Conservation (phyloP, 106 monocot genomes). For the Hemerocallis citrina region DNA sequence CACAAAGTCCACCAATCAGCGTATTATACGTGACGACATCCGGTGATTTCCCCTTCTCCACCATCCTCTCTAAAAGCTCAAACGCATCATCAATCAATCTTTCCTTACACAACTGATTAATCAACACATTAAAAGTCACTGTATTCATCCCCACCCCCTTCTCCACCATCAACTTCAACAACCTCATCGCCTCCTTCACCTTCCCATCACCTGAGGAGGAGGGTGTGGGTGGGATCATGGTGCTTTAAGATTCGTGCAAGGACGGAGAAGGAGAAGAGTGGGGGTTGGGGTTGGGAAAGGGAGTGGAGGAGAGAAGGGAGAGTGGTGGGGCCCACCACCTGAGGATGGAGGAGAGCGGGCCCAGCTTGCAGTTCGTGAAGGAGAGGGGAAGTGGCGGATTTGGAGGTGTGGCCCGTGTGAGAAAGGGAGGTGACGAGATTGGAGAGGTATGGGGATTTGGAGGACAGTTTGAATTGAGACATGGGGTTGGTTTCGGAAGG, state of each 20-base stretch:
- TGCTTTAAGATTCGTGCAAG: conserved; percentile 36
- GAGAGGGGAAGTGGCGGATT: neutral
- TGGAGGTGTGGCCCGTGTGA: neutral
- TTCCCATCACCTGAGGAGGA: conserved; percentile 64
- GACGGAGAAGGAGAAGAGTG: conserved; percentile 23
- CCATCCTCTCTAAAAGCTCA: conserved; percentile 37
- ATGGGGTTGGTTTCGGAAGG: too few species aligned
- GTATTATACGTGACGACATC: conserved; percentile 62
- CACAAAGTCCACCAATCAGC: conserved; percentile 60
- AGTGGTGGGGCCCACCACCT: too few species aligned
- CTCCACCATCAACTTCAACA: conserved; percentile 54
- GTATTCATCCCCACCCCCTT: conserved; percentile 51
- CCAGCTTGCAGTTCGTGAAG: neutral
- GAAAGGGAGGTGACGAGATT: neutral
- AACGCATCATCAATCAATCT: conserved; percentile 45
- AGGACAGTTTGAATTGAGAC: conserved; percentile 3
- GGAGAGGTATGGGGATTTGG: neutral
- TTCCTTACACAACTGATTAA: conserved; percentile 63
- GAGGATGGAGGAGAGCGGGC: neutral
- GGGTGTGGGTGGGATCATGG: conserved; percentile 22
- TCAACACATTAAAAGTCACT: conserved; percentile 67
- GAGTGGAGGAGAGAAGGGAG: conserved; percentile 25
- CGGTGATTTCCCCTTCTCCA: conserved; percentile 28
- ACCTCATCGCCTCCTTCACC: conserved; percentile 32
- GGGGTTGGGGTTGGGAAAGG: conserved; percentile 21